These are phyloP conservation scores for Coniochaeta hoffmannii DNA, from an alignment of 2,329 filamentous ascomycete genomes.

Conservation along the genomic window DNA sequence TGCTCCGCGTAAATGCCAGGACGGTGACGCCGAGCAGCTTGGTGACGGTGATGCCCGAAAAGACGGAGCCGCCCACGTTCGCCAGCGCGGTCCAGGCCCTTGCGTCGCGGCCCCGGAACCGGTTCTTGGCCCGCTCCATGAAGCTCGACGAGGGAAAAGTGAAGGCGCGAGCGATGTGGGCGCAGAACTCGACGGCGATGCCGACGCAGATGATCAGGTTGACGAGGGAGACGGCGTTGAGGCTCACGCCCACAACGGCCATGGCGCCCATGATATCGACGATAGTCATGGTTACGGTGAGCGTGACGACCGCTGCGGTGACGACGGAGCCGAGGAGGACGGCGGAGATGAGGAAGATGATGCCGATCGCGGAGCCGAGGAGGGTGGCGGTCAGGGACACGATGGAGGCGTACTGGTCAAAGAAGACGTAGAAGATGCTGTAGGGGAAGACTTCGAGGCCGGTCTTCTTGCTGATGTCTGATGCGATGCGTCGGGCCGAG, in stretches of 20 bases:
- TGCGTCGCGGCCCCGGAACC: slow-evolving; percentile 75
- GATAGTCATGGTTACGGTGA: slow-evolving; percentile 88
- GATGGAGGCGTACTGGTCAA: slow-evolving; percentile 90
- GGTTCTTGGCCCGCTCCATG: slow-evolving; percentile 71
- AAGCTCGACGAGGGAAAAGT: slow-evolving; percentile 82
- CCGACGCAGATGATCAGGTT: slow-evolving; percentile 97
- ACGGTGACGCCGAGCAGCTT: slow-evolving; percentile 90
- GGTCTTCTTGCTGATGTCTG: slow-evolving; percentile 63
- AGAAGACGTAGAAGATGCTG: slow-evolving; percentile 97
- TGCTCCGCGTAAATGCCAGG: slow-evolving; percentile 87
- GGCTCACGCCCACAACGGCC: slow-evolving; percentile 78
- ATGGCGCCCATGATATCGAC: slow-evolving; percentile 93
- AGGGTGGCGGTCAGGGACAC: slow-evolving; percentile 71
- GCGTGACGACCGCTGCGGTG: slow-evolving; percentile 75
- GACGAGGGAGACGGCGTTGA: slow-evolving; percentile 92
- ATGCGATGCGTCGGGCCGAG: slow-evolving; percentile 79
- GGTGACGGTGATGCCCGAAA: slow-evolving; percentile 92
- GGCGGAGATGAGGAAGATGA: slow-evolving; percentile 76
- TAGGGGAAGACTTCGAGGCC: slow-evolving; percentile 88
- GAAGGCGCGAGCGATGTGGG: slow-evolving; percentile 91
- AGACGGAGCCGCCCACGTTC: slow-evolving; percentile 90
- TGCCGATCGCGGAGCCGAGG: slow-evolving; percentile 72
- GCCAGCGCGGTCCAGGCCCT: slow-evolving; percentile 89
- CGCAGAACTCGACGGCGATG: slow-evolving; percentile 95
- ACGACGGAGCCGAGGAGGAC: slow-evolving; percentile 75